Base-by-base conservation (phyloP, 352 stramenopile genomes). In the Phytophthora ohioensis region DNA sequence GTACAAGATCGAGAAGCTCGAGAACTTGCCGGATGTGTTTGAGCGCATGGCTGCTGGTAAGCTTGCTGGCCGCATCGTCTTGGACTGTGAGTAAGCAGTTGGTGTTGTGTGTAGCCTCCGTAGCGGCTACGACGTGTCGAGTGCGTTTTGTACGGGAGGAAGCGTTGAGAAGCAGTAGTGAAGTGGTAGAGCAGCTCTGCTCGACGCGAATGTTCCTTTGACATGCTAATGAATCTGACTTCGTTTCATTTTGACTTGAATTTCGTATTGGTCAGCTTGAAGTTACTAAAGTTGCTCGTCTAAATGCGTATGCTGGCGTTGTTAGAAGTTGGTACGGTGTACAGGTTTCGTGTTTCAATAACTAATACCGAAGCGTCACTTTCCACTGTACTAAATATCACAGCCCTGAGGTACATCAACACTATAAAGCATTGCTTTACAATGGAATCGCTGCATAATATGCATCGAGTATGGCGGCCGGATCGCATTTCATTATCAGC, bases 11-110 rank as follows among this genome's bases (percentile, higher is more conserved):
- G 76, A 84, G 69, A 64, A 61, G 56, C 63, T 84, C 4, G 58
- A 73, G n/a, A 82, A 82, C 65, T 55, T 86, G 45, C 73, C 78
- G 43, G 60, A 49, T 51, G 78, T 86, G 11, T 87, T 82, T 39
- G 51, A 85, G 39, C 76, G 79, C 67, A 84, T 87, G 76, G 76
- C 68, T 1, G 67, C 55, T 6, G 68, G 72, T 38, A 80, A 79
- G 49, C 57, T 85, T 10, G 68, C 71, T 31, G 79, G 77, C 21
- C 80, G 80, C 36, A 74, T 87, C 41, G 80, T 87, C 30, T 42
- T 87, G 13, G 53, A 60, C 53, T 60, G 53, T 15, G 53, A 48
- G 41, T 60, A 51, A 41, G 53, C 21, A 55, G 64, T 43, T 51
- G 43, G 5, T 65, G 41, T 67, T 45, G 48, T 57, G 38, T 11